Conservation (phyloP, 805 yeast species). For the Schizosaccharomyces japonicus region DNA sequence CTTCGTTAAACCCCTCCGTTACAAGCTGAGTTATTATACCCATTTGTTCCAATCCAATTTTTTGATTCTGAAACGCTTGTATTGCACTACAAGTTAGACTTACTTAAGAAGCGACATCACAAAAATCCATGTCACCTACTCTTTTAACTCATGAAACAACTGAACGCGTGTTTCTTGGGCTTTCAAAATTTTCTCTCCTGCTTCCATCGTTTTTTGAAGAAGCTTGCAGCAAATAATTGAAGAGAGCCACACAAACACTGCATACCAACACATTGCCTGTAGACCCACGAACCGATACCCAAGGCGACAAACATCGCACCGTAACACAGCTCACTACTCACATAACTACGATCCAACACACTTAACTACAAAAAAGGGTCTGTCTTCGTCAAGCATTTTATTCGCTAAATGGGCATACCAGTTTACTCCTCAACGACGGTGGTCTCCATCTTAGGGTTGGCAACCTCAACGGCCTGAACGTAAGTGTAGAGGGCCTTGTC, state of each 20-base stretch:
- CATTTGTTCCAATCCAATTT: conserved; percentile 2
- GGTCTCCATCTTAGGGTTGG: conserved; percentile 88
- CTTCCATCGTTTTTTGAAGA: too few species aligned
- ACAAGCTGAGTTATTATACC: not conserved
- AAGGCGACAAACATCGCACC: too few species aligned
- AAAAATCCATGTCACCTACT: not conserved
- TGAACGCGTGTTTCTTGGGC: not conserved
- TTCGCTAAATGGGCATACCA: too few species aligned
- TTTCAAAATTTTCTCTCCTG: not conserved
- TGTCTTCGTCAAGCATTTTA: too few species aligned
- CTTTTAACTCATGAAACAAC: not conserved
- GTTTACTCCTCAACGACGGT: conserved; percentile 55
- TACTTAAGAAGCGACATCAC: not conserved
- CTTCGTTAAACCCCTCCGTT: conserved; percentile 1
- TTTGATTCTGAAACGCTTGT: not conserved
- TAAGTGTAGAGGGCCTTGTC: conserved; percentile 90
- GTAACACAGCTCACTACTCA: too few species aligned
- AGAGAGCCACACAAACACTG: too few species aligned
- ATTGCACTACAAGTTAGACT: not conserved
- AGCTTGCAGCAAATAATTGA: too few species aligned
- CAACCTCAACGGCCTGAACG: conserved; percentile 91
- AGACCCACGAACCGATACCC: too few species aligned
- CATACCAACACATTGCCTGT: too few species aligned
- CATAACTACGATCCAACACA: too few species aligned
- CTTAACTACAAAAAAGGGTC: too few species aligned